A percentile compares a stretch with the other conserved stretches of the same genome.
Evolutionary conservation across 495 filamentous ascomycete species (phyloP).

Genomic region (Parmelia sp.): DNA sequence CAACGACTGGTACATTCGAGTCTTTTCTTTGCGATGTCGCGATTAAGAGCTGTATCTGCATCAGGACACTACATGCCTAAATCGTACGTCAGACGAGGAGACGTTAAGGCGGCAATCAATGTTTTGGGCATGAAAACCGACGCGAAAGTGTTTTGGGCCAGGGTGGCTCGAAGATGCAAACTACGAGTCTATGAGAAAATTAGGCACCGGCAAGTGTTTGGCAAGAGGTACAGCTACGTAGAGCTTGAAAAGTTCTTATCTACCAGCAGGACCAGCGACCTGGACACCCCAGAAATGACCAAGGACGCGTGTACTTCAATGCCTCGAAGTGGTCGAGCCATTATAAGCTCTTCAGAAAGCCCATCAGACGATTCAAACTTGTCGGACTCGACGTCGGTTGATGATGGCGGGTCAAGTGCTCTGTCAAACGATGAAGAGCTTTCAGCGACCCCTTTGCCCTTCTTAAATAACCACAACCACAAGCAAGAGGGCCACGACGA

Average conservation of each 20-base stretch:
- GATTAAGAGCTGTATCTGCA: constrained; percentile 40
- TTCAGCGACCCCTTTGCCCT: constrained; percentile 23
- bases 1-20: constrained; percentile 59
- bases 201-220: constrained; percentile 30
- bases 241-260: constrained; percentile 43
- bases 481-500: constrained; percentile 32
- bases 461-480: constrained; percentile 17
- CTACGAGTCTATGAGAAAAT: constrained; percentile 48
- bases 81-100: constrained; percentile 44
- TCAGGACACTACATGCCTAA: constrained; percentile 31
- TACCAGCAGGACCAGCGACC: constrained; percentile 2
- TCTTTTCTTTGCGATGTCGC: constrained; percentile 60
- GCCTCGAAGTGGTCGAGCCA: not conserved
- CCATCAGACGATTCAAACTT: constrained; percentile 1
- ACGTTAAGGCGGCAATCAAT: constrained; percentile 61
- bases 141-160: constrained; percentile 51
- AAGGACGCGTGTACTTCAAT: not conserved
- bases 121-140: constrained; percentile 45
- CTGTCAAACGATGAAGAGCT: constrained; percentile 15
- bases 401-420: not conserved
- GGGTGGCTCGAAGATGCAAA: constrained; percentile 51
- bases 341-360: not conserved
- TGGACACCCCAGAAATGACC: constrained; percentile 5
- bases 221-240: constrained; percentile 41
- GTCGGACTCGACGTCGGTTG: not conserved